phyloP scores from a whole-genome alignment of 2,329 filamentous ascomycete genomes.

The Paradendryphiella salina region DNA sequence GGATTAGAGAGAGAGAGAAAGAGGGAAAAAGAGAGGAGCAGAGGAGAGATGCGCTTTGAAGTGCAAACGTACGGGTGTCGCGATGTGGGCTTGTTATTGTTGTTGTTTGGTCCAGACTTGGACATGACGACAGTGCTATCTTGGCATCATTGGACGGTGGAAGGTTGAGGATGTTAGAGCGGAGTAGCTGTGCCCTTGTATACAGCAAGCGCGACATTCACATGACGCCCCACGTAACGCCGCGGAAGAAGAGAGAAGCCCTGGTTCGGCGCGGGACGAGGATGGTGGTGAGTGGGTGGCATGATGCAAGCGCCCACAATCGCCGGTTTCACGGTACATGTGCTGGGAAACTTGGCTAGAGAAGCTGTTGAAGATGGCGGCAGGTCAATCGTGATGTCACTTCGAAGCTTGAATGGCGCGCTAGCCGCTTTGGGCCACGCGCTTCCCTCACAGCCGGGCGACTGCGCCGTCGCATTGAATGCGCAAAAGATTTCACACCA shows the following conservation, averaged over 20 bases:
- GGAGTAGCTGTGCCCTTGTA: conserved; percentile 7
- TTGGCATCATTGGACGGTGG: conserved; percentile 19
- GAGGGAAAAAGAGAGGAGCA: conserved; percentile 4
- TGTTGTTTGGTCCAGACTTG: conserved; percentile 21
- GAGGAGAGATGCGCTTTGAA: not conserved
- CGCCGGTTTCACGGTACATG: not conserved
- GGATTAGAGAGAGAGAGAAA: conserved; percentile 15
- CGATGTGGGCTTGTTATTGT: conserved; percentile 22
- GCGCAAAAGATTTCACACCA: conserved; percentile 5
- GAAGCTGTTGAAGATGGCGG: conserved; percentile 11
- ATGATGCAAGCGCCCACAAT: conserved; percentile 15
- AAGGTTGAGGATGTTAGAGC: not conserved
- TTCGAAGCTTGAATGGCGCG: conserved; percentile 18
- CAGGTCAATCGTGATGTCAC: conserved; percentile 36
- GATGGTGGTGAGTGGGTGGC: conserved; percentile 1
- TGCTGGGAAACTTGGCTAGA: not conserved
- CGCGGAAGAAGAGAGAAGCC: not conserved
- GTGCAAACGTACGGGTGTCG: conserved; percentile 49
- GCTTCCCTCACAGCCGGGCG: conserved; percentile 7
- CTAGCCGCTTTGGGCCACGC: conserved; percentile 20
- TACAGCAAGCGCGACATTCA: conserved; percentile 7
- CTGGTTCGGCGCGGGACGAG: not conserved
- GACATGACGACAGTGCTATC: conserved; percentile 27
- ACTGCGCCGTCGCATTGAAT: conserved; percentile 3
- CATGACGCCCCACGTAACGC: conserved; percentile 5